phyloP scores from a whole-genome alignment of 2,329 filamentous ascomycete genomes.

The Hymenoscyphus fructigenus region DNA sequence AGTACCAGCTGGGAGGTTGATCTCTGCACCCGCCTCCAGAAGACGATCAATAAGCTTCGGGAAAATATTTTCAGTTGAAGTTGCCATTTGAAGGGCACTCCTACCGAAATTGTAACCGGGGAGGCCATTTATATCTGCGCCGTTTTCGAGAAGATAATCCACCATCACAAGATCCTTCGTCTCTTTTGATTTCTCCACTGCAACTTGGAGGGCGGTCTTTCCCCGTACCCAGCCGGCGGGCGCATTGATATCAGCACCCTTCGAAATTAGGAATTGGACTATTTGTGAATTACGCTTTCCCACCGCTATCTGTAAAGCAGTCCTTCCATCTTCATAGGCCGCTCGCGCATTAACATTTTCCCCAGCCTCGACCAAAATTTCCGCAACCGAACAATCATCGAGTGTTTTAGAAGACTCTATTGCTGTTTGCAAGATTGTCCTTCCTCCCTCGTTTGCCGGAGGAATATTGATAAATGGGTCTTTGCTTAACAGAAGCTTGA shows the following conservation, averaged over 20 bases:
- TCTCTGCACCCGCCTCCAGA: constrained; percentile 12
- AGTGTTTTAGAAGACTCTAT: no score
- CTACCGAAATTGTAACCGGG: constrained; percentile 13
- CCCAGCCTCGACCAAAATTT: no score
- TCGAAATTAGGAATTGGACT: neutral
- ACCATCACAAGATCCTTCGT: constrained; percentile 11
- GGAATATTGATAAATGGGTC: no score
- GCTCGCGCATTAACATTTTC: neutral
- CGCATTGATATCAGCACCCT: neutral
- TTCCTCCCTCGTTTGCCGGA: no score
- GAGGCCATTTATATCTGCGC: constrained; percentile 30
- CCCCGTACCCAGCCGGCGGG: neutral
- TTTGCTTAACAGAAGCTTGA: no score
- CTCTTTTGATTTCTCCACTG: neutral
- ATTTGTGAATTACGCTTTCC: neutral
- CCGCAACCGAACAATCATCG: no score
- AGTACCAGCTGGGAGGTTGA: constrained; percentile 8
- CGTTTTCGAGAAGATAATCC: constrained; percentile 22
- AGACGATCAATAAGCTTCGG: constrained; percentile 6
- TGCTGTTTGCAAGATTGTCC: no score
- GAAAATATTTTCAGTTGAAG: neutral
- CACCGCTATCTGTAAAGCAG: neutral
- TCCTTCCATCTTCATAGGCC: neutral
- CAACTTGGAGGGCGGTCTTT: constrained; percentile 7
- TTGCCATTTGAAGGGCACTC: constrained; percentile 15